Conservation (phyloP, 148 eudicot species). For the Polygonum aviculare region DNA sequence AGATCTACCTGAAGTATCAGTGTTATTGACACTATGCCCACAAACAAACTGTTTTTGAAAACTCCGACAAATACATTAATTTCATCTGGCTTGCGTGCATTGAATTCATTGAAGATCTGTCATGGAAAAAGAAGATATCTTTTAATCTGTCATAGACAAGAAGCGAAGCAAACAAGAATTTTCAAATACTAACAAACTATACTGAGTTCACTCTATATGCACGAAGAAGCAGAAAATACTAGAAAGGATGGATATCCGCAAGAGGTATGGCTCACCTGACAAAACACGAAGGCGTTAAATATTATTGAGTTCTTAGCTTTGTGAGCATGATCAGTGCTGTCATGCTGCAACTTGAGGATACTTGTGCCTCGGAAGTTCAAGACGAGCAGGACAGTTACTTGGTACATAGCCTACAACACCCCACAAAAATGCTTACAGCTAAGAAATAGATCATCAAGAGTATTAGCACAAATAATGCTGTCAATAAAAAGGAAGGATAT, state of each 20-base stretch:
- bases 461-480: not conserved
- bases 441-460: not conserved
- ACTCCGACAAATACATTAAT: slow-evolving; percentile 78
- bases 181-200: not conserved
- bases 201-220: not conserved
- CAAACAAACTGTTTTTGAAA: slow-evolving; percentile 52
- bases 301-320: slow-evolving; percentile 73
- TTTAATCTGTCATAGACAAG: not conserved
- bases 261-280: slow-evolving; percentile 51
- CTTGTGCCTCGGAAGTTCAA: slow-evolving; percentile 65
- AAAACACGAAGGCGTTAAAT: slow-evolving; percentile 87
- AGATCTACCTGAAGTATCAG: slow-evolving; percentile 62
- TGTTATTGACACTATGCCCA: slow-evolving; percentile 65
- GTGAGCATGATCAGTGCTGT: slow-evolving; percentile 27
- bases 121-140: not conserved
- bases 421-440: not conserved
- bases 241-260: not conserved
- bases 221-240: not conserved
- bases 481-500: not conserved
- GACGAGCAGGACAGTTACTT: slow-evolving; percentile 66
- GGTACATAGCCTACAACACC: slow-evolving; percentile 61
- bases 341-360: slow-evolving; percentile 39
- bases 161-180: not conserved
- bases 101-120: slow-evolving; percentile 85
- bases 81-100: slow-evolving; percentile 94